These are phyloP conservation scores for Clonostachys byssicola DNA, from an alignment of 2,329 filamentous ascomycete genomes.

Conservation along the genomic window DNA sequence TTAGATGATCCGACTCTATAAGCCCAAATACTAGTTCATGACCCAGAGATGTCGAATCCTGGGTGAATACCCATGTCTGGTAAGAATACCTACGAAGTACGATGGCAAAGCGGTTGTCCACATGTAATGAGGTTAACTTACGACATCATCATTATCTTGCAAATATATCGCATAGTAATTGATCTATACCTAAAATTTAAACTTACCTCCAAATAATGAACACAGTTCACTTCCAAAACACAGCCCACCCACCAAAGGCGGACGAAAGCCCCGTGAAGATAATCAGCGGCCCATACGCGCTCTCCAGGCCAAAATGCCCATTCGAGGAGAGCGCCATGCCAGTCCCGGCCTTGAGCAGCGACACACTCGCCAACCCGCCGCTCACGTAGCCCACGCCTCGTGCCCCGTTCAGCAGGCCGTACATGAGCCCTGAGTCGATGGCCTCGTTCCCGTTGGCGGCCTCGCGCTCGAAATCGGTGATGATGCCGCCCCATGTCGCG, in stretches of 20 bases:
- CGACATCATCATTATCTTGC: too few species aligned
- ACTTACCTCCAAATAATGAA: too few species aligned
- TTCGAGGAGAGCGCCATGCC: neutral
- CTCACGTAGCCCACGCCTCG: conserved; percentile 8
- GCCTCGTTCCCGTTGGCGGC: conserved; percentile 6
- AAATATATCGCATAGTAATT: too few species aligned
- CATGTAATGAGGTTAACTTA: too few species aligned
- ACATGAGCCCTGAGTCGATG: conserved; percentile 7
- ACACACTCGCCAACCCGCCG: conserved; percentile 6
- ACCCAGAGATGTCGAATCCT: too few species aligned
- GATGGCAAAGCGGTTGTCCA: too few species aligned
- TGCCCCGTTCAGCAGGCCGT: conserved; percentile 8
- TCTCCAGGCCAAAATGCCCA: conserved; percentile 5
- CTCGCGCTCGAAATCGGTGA: conserved; percentile 7
- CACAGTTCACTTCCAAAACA: conserved; percentile 1
- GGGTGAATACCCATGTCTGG: too few species aligned
- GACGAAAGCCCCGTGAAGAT: conserved; percentile 8
- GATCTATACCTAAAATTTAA: too few species aligned
- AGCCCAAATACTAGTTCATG: too few species aligned
- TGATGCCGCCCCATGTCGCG: conserved; percentile 10
- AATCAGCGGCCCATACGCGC: conserved; percentile 8
- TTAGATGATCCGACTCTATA: too few species aligned
- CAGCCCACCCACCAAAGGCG: conserved; percentile 6
- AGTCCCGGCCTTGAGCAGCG: conserved; percentile 5
- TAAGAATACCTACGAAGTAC: too few species aligned